Conservation (phyloP, 495 filamentous ascomycete genomes). For the Xylaria nigripes region DNA sequence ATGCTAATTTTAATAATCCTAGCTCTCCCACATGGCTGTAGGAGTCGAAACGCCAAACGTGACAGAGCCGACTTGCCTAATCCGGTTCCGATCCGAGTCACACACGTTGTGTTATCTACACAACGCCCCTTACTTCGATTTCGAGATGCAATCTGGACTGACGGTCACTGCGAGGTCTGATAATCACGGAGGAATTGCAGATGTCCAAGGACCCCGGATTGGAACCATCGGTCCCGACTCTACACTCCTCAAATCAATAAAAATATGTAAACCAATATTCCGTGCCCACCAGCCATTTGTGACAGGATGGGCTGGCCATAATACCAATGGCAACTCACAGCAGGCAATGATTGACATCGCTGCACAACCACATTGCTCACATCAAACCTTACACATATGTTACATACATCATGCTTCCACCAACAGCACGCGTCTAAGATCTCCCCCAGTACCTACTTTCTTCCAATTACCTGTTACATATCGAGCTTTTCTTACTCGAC, state of each 20-base stretch:
- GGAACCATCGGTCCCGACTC: slow-evolving; percentile 1
- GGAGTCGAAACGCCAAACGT: slow-evolving; percentile 27
- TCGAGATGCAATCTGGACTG: background rate
- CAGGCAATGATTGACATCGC: background rate
- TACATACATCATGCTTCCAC: background rate
- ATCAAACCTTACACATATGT: background rate
- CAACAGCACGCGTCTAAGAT: background rate
- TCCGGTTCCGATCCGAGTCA: slow-evolving; percentile 19
- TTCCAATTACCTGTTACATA: background rate
- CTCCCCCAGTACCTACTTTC: background rate
- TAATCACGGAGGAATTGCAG: background rate
- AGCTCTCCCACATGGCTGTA: slow-evolving; percentile 17
- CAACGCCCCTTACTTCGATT: slow-evolving; percentile 6
- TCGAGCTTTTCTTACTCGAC: slow-evolving; percentile 1
- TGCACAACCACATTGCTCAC: background rate
- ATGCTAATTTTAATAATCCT: slow-evolving; percentile 17
- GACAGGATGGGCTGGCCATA: slow-evolving; percentile 2
- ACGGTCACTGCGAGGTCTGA: background rate
- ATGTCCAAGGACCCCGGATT: slow-evolving; percentile 1
- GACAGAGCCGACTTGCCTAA: slow-evolving; percentile 26
- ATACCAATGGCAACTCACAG: background rate
- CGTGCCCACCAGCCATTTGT: background rate
- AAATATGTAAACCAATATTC: background rate
- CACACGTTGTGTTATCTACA: slow-evolving; percentile 5
- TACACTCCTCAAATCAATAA: background rate